phyloP scores from a whole-genome alignment of 1,284 basidiomycete species.

The Microbotryomycetes sp. region DNA sequence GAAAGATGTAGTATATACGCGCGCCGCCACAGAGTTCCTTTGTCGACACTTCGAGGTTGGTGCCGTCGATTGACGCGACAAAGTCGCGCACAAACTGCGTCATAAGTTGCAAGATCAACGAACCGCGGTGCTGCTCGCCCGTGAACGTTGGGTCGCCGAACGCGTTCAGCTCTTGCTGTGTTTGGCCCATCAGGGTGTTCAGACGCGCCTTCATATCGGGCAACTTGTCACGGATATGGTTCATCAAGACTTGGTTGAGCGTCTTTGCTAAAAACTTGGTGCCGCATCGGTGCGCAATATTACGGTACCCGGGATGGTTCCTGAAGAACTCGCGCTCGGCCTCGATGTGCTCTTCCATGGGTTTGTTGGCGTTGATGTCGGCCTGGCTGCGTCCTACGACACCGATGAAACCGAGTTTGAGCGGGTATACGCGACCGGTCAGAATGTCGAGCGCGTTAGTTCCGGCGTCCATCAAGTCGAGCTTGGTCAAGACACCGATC shows the following conservation, averaged over 20 bases:
- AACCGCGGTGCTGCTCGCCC: slow-evolving; percentile 85
- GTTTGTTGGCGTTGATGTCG: slow-evolving; percentile 87
- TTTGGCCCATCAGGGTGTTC: slow-evolving; percentile 98
- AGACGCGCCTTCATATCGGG: slow-evolving; percentile 99
- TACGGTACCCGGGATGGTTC: slow-evolving; percentile 83
- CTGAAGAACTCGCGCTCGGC: slow-evolving; percentile 89
- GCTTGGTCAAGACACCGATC: slow-evolving; percentile 91
- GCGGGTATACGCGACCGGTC: slow-evolving; percentile 90
- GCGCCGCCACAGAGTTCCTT: slow-evolving; percentile 98
- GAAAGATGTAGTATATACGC: slow-evolving; percentile 98
- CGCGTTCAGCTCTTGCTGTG: slow-evolving; percentile 93
- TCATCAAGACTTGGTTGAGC: slow-evolving; percentile 90
- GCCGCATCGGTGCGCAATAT: slow-evolving; percentile 94
- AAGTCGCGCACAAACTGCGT: slow-evolving; percentile 98
- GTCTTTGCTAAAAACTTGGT: slow-evolving; percentile 92
- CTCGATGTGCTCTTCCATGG: slow-evolving; percentile 73
- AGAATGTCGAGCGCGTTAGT: slow-evolving; percentile 95
- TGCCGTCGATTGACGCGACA: slow-evolving; percentile 94
- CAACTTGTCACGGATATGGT: slow-evolving; percentile 96
- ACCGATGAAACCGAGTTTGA: slow-evolving; percentile 96
- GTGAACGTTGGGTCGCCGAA: slow-evolving; percentile 91
- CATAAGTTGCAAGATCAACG: slow-evolving; percentile 88
- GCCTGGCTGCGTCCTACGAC: slow-evolving; percentile 96
- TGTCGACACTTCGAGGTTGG: slow-evolving; percentile 92
- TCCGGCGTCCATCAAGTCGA: slow-evolving; percentile 97